These are phyloP conservation scores for Rhazya stricta DNA, from an alignment of 257 asterid species.

Conservation along the genomic window DNA sequence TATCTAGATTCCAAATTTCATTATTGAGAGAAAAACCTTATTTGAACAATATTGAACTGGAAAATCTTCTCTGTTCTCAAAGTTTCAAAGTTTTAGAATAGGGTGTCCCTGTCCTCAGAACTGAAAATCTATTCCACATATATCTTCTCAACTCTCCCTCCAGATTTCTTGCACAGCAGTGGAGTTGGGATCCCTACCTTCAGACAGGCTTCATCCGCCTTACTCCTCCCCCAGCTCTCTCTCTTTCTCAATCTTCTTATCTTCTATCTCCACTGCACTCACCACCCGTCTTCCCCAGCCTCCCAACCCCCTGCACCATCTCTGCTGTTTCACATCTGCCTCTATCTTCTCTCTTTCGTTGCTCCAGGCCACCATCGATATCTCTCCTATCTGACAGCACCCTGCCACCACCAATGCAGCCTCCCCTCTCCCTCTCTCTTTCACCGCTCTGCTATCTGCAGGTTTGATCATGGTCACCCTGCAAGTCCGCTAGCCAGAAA, in stretches of 20 bases:
- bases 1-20: neutral
- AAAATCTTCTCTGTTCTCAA: neutral
- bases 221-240: neutral
- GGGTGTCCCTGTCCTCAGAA: neutral
- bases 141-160: neutral
- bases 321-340: neutral
- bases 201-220: neutral
- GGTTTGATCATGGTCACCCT: neutral
- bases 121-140: neutral
- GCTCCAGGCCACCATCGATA: neutral
- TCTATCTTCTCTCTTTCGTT: neutral
- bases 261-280: neutral
- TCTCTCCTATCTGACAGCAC: too few relatives aligned
- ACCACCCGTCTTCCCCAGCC: neutral
- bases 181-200: neutral
- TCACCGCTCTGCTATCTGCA: neutral
- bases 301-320: neutral
- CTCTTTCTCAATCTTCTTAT: neutral
- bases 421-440: neutral
- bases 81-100: neutral
- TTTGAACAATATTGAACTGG: neutral
- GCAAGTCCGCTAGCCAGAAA: neutral
- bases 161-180: neutral
- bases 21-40: neutral
- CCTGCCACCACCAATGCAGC: neutral